Percentiles rank a stretch among this genome's conserved stretches.
phyloP scores from a whole-genome alignment of 2,329 filamentous ascomycete species.

The Westerdykella aurantiaca region DNA sequence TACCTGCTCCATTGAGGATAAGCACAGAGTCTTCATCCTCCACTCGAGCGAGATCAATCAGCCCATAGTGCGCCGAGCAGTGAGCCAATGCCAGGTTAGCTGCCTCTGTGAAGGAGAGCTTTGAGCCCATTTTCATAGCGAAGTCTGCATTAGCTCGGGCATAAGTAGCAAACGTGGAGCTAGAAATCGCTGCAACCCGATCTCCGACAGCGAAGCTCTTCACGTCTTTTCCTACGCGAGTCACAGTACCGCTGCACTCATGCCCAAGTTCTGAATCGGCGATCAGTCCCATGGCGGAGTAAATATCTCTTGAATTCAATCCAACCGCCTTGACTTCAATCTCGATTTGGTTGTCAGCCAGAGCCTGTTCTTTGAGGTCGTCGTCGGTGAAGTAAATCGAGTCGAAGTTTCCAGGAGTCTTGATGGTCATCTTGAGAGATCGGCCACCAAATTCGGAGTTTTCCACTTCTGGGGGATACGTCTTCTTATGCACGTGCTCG shows the following conservation, averaged over 20 bases:
- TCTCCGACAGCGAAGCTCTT: constrained; percentile 17
- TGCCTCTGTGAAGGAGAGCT: constrained; percentile 19
- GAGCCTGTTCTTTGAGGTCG: not conserved
- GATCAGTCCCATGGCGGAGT: constrained; percentile 23
- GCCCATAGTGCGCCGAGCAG: constrained; percentile 21
- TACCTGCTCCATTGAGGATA: constrained; percentile 24
- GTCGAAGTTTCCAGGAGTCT: constrained; percentile 12
- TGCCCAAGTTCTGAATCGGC: constrained; percentile 3
- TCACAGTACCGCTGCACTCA: constrained; percentile 18
- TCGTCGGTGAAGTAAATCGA: constrained; percentile 17
- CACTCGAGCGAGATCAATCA: constrained; percentile 27
- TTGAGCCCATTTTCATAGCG: constrained; percentile 15
- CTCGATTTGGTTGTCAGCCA: constrained; percentile 24
- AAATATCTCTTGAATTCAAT: constrained; percentile 9
- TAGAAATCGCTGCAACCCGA: constrained; percentile 18
- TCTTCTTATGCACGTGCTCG: constrained; percentile 16
- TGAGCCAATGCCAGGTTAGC: constrained; percentile 19
- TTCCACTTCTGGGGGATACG: constrained; percentile 15
- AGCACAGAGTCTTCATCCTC: constrained; percentile 28
- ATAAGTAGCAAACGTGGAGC: constrained; percentile 16
- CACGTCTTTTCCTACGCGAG: constrained; percentile 11
- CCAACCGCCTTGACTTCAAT: constrained; percentile 28
- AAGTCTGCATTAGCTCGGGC: constrained; percentile 13
- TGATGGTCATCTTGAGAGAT: constrained; percentile 10
- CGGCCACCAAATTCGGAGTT: constrained; percentile 10